Evolutionary conservation across 2,329 filamentous ascomycete species (phyloP), one percentile per base, ranked within the genome.

Genomic region (Calonectria henricotiae): DNA sequence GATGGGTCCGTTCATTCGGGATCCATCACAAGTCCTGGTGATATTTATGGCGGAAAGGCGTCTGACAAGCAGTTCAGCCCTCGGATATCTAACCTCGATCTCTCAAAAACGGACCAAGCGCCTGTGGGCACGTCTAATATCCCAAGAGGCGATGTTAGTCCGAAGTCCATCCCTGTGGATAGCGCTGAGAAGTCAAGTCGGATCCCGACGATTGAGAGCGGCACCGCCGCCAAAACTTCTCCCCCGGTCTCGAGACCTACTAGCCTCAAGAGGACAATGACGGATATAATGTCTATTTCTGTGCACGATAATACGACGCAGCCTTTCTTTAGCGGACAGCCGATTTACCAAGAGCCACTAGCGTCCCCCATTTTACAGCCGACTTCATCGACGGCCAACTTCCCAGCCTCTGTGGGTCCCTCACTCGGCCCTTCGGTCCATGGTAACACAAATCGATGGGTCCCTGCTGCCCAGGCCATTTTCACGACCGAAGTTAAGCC

Each of bases 401-500:
- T 87, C 27, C 83, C 89, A 2, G 83, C 83, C 17, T 80, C 85
- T n/a, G 74, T 89, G 2, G 87, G 86, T 12, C 85, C 83, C 13
- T 80, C 85, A 23, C 74, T 89, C 1, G 87, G 86, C 9, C 85
- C 92, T 17, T 86, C 88, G 11, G 88, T 94, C n/a, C 96, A 98
- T 81, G 93, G 93, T 9, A 95, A 98, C 82, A 93, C 94, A 68
- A 96, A 94, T 77, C 91, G 96, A 81, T 98, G 95, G 91, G 92
- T 93, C 15, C 95, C 95, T 8, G 94, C 94, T 47, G 94, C 96
- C 5, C 96, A 99, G 81, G 96, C 96, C 64, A 98, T 99, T 68
- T 99, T 99, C 80, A 97, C 96, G 8, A 99, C 96, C n/a, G 94
- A 97, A 82, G 89, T 93, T 15, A 91, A 93, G 73, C 89, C 94